A percentile compares a stretch with the other conserved stretches of the same genome.
Conservation (phyloP, 2,329 filamentous ascomycete species). For the Paecilomyces variotii region DNA sequence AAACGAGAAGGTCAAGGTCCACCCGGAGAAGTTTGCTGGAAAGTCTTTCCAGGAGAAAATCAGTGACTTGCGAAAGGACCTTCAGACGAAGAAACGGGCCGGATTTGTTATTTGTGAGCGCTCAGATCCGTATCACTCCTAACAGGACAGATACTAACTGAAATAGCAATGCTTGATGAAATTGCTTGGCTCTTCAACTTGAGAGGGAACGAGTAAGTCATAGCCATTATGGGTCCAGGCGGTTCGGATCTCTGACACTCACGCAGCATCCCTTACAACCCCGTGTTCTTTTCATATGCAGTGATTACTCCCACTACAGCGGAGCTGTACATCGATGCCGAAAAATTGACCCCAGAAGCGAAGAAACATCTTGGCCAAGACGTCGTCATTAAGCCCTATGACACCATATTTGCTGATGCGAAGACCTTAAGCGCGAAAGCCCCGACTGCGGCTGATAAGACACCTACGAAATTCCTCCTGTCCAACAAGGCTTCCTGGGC, state of each 20-base stretch:
- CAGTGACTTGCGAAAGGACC: constrained; percentile 75
- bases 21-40: constrained; percentile 66
- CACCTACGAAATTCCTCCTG: constrained; percentile 62
- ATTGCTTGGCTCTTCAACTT: constrained; percentile 98
- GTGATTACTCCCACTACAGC: constrained; percentile 68
- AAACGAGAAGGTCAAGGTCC: constrained; percentile 64
- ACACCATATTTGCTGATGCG: constrained; percentile 71
- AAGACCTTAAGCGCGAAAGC: constrained; percentile 49
- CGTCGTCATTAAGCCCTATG: constrained; percentile 73
- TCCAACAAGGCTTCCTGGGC: constrained; percentile 93
- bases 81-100: constrained; percentile 79
- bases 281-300: constrained; percentile 96
- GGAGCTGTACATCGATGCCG: constrained; percentile 75
- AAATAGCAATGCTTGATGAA: constrained; percentile 75
- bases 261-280: constrained; percentile 79
- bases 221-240: not conserved
- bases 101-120: constrained; percentile 70
- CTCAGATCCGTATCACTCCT: not conserved
- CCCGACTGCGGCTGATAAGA: constrained; percentile 28
- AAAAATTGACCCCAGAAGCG: constrained; percentile 64
- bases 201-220: constrained; percentile 69
- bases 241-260: constrained; percentile 6
- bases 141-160: not conserved
- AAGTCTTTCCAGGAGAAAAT: constrained; percentile 79
- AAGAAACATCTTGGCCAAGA: constrained; percentile 61